Base-by-base conservation (phyloP, 208 protist species). In the Leishmania major region DNA sequence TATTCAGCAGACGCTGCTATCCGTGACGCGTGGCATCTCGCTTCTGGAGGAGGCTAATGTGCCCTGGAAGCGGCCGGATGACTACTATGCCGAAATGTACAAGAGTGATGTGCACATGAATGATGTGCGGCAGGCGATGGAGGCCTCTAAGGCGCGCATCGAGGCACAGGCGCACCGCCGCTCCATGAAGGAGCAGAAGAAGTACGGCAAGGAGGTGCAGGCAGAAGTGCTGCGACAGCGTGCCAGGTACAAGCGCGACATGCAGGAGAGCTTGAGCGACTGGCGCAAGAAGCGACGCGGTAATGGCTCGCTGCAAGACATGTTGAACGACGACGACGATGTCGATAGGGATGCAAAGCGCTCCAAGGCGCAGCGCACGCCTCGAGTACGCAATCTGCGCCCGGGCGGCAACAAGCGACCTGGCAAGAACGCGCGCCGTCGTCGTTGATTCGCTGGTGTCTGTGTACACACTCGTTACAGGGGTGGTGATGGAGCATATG, bases 11-110 rank as follows among this genome's bases (percentile, higher is more conserved):
- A 93, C 96, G 45, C 84, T 98, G 17, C 88, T 95, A 47, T 96
- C 94, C 51, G 95, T 96, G 10, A 71, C 86, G 45, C 90, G 88
- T 47, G 96, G 94, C 43, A 79, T 97, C 19, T 81, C 92, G 37
- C 79, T 97, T 71, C 83, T 99, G 75, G 94, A 98, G 80, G 79
- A 88, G 62, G 87, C 94, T 11, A 83, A 87, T 7, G 92, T 99
- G 66, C 90, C 95, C 60, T 97, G 95, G 81, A 86, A 91, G 80
- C 93, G 98, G 53, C 98, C 98, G 37, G 84, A 85, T 59, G 98
- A 99, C 89, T 99, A 98, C 89, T 99, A 98, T 89, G 98, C 98
- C 11, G 98, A 99, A 85, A 99, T 99, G 98, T 94, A 96, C 83
- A 99, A 99, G 88, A 92, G 89, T 73, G 98, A 99, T 82, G 86